A percentile compares a stretch with the other conserved stretches of the same genome.
phyloP scores from a whole-genome alignment of 2,329 filamentous ascomycete species.

The Cordyceps farinosa region DNA sequence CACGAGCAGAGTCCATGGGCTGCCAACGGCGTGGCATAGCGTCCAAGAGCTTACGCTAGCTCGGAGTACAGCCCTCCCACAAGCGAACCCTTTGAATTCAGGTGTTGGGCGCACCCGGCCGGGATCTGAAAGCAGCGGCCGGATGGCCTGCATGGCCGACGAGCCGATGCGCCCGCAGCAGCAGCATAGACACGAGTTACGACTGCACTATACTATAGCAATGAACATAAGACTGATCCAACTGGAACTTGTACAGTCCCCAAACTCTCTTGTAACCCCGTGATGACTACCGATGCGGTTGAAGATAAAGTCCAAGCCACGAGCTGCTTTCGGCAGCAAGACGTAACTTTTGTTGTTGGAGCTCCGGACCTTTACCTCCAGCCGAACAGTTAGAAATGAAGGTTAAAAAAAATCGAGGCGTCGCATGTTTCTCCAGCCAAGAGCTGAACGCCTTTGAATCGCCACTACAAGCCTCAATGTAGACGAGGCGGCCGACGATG shows the following conservation, averaged over 20 bases:
- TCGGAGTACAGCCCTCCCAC: conserved; percentile 17
- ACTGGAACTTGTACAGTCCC: not conserved
- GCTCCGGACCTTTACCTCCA: too few relatives aligned
- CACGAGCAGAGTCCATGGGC: not conserved
- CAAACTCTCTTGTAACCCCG: not conserved
- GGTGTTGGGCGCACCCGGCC: conserved; percentile 4
- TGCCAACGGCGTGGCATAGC: not conserved
- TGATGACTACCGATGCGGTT: not conserved
- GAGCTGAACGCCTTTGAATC: not conserved
- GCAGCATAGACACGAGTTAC: not conserved
- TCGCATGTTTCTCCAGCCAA: not conserved
- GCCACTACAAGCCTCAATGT: too few relatives aligned
- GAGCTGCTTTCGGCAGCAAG: not conserved
- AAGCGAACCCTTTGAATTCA: not conserved
- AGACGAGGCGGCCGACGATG: too few relatives aligned
- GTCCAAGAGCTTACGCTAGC: conserved; percentile 12
- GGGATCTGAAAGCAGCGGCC: not conserved
- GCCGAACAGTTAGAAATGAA: too few relatives aligned
- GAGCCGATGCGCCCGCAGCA: not conserved
- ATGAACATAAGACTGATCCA: not conserved
- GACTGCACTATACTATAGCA: conserved; percentile 2
- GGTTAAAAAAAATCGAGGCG: too few relatives aligned
- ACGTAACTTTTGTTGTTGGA: too few relatives aligned
- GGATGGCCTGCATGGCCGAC: not conserved
- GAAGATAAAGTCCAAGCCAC: not conserved